These are phyloP conservation scores for Trichoderma lentiforme DNA, from an alignment of 2,329 filamentous ascomycete genomes.

Conservation along the genomic window DNA sequence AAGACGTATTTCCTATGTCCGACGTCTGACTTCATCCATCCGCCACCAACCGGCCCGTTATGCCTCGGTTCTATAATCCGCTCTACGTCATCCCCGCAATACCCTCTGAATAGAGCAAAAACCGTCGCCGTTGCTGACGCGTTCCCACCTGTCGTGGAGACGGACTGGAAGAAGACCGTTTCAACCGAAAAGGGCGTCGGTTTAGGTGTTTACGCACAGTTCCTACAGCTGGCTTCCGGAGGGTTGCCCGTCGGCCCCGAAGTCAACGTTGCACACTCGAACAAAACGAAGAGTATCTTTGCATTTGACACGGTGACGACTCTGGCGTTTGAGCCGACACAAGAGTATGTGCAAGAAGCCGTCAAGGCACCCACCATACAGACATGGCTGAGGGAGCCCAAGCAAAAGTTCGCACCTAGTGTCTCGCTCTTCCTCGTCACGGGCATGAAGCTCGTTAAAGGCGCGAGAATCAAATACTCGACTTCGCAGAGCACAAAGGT, in stretches of 20 bases:
- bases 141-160: neutral
- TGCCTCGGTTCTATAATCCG: neutral
- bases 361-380: neutral
- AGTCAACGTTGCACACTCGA: neutral
- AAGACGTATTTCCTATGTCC: constrained; percentile 9
- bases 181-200: neutral
- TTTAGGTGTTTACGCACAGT: neutral
- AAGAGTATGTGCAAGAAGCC: neutral
- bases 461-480: neutral
- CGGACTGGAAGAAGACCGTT: neutral
- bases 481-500: neutral
- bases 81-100: neutral
- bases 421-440: constrained; percentile 9
- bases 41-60: neutral
- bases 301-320: neutral
- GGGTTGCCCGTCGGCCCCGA: neutral
- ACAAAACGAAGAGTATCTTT: neutral
- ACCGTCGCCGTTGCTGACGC: neutral
- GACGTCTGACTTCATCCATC: neutral
- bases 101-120: neutral
- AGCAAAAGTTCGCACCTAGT: neutral
- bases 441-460: neutral
- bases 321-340: neutral
- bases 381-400: neutral
- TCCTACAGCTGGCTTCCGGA: neutral